A percentile compares a stretch with the other conserved stretches of the same genome.
phyloP scores from a whole-genome alignment of 495 filamentous ascomycete genomes.

The Xylaria cubensis region DNA sequence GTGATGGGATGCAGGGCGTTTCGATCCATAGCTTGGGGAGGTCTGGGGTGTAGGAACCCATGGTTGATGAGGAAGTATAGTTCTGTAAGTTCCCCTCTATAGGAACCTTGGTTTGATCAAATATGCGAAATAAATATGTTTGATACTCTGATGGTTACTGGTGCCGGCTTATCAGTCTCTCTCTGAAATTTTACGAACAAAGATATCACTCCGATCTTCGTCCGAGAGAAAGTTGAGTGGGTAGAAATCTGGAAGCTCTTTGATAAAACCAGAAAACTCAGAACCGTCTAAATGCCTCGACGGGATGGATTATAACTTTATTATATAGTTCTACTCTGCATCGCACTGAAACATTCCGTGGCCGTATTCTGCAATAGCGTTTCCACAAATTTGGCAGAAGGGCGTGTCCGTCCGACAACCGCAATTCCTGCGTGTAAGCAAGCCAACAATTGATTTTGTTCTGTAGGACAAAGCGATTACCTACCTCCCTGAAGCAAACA shows the following conservation, averaged over 20 bases:
- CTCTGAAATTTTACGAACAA: not conserved
- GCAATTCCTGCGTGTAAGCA: not conserved
- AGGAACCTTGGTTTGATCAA: not conserved
- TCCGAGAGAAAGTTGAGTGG: not conserved
- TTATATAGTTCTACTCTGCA: not conserved
- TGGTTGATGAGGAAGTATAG: conserved; percentile 22
- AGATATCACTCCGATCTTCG: not conserved
- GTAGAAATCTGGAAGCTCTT: not conserved
- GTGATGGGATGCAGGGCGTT: conserved; percentile 75
- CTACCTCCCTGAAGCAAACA: conserved; percentile 12
- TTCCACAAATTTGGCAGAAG: conserved; percentile 20
- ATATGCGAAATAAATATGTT: not conserved
- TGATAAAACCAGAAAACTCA: not conserved
- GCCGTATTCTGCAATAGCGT: not conserved
- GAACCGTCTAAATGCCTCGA: not conserved
- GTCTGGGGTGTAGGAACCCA: conserved; percentile 48
- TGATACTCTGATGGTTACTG: too few species aligned
- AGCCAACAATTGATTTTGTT: not conserved
- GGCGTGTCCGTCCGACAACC: conserved; percentile 6
- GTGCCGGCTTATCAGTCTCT: not conserved
- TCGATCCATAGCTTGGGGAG: conserved; percentile 68
- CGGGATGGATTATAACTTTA: not conserved
- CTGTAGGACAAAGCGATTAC: not conserved
- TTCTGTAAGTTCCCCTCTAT: too few species aligned
- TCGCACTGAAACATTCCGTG: not conserved